Evolutionary conservation across 2,329 filamentous ascomycete genomes (phyloP).

Genomic region (Claviceps pazoutovae): DNA sequence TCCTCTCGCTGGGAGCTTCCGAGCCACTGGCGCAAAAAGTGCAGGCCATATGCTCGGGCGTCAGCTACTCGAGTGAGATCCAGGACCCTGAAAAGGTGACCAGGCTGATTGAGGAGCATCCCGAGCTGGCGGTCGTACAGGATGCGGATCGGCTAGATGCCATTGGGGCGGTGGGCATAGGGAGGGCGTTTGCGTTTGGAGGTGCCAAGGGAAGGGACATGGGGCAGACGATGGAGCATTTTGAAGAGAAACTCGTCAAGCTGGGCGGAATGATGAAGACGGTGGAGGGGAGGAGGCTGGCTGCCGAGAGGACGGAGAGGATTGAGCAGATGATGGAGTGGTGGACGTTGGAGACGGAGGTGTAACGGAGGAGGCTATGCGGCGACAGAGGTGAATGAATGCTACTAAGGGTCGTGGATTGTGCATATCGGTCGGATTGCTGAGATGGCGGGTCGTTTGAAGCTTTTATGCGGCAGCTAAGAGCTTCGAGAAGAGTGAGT

Average conservation of each 20-base stretch:
- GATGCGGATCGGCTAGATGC: slow-evolving; percentile 90
- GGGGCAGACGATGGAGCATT: slow-evolving; percentile 56
- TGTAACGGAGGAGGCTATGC: neutral
- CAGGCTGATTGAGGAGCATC: slow-evolving; percentile 48
- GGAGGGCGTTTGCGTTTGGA: slow-evolving; percentile 48
- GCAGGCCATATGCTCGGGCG: slow-evolving; percentile 58
- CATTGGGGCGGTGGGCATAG: slow-evolving; percentile 75
- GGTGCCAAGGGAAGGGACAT: slow-evolving; percentile 49
- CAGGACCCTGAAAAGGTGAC: slow-evolving; percentile 46
- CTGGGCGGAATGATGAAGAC: slow-evolving; percentile 55
- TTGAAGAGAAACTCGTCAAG: slow-evolving; percentile 59
- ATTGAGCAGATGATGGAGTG: slow-evolving; percentile 39
- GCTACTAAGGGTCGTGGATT: too few species aligned
- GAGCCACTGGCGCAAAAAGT: slow-evolving; percentile 48
- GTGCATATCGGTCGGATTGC: too few species aligned
- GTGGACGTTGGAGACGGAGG: slow-evolving; percentile 40
- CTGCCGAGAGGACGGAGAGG: slow-evolving; percentile 37
- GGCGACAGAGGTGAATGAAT: too few species aligned
- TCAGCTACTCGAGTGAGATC: slow-evolving; percentile 65
- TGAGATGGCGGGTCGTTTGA: too few species aligned
- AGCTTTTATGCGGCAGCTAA: too few species aligned
- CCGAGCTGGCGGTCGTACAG: slow-evolving; percentile 61
- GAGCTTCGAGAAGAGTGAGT: too few species aligned
- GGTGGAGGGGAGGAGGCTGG: slow-evolving; percentile 36
- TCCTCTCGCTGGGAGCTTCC: slow-evolving; percentile 42